Evolutionary conservation across 2,329 filamentous ascomycete genomes (phyloP).

Genomic region (Aspergillus puulaauensis): DNA sequence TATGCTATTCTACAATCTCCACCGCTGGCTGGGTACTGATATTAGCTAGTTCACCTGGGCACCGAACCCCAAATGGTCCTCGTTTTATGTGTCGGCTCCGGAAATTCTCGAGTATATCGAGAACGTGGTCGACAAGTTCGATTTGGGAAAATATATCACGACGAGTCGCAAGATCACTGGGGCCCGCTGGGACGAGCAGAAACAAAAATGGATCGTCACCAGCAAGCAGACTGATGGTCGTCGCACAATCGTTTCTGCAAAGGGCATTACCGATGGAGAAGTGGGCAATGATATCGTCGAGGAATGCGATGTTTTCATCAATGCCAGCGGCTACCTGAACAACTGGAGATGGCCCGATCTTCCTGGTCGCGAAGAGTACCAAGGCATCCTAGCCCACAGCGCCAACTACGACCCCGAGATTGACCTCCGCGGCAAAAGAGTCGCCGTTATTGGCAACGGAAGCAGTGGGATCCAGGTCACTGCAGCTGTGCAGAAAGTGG

Average conservation of each 20-base stretch:
- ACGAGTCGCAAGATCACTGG: background rate
- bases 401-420: background rate
- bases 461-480: background rate
- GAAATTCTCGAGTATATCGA: background rate
- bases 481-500: background rate
- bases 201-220: background rate
- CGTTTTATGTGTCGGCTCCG: no score
- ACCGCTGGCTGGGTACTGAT: no score
- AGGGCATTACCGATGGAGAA: background rate
- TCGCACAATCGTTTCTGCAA: background rate
- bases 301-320: slow-evolving; percentile 1
- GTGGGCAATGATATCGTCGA: background rate
- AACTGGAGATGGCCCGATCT: slow-evolving; percentile 4
- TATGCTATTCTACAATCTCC: no score
- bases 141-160: background rate
- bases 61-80: background rate
- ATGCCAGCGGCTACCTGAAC: background rate
- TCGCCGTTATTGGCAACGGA: background rate
- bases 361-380: background rate
- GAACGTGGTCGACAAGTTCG: background rate
- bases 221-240: background rate
- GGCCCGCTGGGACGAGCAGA: background rate
- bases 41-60: slow-evolving; percentile 4
- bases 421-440: background rate
- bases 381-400: slow-evolving; percentile 2